These are phyloP conservation scores for Spatholobus suberectus DNA, from an alignment of 306 rosid species.

Conservation along the genomic window DNA sequence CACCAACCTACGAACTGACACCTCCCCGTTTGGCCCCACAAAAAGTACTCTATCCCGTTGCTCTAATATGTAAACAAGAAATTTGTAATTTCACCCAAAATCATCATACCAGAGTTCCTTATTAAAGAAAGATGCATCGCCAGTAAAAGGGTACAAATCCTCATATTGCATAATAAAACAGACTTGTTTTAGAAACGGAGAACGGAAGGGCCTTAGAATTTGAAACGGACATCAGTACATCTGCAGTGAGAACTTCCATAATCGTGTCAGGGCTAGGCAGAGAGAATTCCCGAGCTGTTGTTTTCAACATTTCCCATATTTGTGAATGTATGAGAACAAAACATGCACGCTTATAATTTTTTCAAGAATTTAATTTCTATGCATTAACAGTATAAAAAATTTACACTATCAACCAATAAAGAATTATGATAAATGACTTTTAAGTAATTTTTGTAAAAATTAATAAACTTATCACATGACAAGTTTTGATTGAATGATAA, in stretches of 20 bases:
- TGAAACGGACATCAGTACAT: not conserved
- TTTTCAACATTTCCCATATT: not conserved
- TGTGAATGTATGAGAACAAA: not conserved
- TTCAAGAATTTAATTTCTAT: too few species aligned
- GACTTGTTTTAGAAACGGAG: not conserved
- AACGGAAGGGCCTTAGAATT: not conserved
- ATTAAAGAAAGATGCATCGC: not conserved
- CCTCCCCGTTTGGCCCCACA: slow-evolving; percentile 43
- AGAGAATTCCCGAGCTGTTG: too few species aligned
- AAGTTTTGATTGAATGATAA: too few species aligned
- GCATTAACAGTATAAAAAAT: too few species aligned
- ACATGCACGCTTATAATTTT: not conserved
- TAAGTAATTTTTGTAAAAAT: too few species aligned
- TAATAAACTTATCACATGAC: too few species aligned
- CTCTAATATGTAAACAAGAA: not conserved
- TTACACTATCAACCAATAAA: too few species aligned
- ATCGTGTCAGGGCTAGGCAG: not conserved
- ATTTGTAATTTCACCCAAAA: not conserved
- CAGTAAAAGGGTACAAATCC: not conserved
- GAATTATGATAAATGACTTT: too few species aligned
- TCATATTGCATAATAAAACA: not conserved
- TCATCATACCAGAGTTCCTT: not conserved
- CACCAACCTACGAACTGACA: slow-evolving; percentile 67
- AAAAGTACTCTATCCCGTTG: not conserved
- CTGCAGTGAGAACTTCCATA: not conserved